Conservation (phyloP, 1,284 basidiomycete species). For the Rhizopogon parksii region DNA sequence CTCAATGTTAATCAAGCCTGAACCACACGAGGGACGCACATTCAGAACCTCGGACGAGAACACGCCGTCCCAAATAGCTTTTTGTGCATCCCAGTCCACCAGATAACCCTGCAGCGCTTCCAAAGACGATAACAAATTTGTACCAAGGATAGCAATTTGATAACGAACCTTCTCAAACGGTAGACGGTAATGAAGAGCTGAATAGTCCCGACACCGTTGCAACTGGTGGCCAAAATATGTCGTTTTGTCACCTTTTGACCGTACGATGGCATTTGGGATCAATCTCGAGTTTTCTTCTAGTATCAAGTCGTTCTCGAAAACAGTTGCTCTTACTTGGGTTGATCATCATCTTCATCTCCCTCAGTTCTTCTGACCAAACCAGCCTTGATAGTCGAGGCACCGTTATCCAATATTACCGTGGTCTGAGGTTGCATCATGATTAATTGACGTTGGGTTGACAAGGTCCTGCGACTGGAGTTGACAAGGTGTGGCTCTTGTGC, state of each 20-base stretch:
- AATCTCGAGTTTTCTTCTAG: conserved; percentile 38
- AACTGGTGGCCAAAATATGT: conserved; percentile 83
- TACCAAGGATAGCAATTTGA: conserved; percentile 4
- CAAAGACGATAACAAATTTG: conserved; percentile 9
- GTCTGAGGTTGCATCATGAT: conserved; percentile 12
- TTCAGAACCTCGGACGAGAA: conserved; percentile 67
- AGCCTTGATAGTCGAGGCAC: conserved; percentile 74
- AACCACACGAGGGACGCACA: conserved; percentile 36
- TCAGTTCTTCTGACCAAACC: conserved; percentile 35
- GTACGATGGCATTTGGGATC: conserved; percentile 72
- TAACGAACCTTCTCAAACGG: conserved; percentile 77
- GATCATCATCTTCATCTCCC: conserved; percentile 29
- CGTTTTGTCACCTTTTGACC: conserved; percentile 72
- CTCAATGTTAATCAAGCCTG: background rate
- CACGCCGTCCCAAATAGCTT: conserved; percentile 83
- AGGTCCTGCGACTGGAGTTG: background rate
- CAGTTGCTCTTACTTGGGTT: conserved; percentile 15
- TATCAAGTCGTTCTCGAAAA: background rate
- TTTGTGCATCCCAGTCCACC: conserved; percentile 89
- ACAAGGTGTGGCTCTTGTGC: background rate
- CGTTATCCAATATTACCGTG: conserved; percentile 78
- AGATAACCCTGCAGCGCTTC: conserved; percentile 65
- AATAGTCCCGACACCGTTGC: conserved; percentile 65
- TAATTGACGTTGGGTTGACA: background rate
- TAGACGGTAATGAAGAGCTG: conserved; percentile 72